Evolutionary conservation across 148 eudicot genomes (phyloP).

Genomic region (Linanthus parryae): DNA sequence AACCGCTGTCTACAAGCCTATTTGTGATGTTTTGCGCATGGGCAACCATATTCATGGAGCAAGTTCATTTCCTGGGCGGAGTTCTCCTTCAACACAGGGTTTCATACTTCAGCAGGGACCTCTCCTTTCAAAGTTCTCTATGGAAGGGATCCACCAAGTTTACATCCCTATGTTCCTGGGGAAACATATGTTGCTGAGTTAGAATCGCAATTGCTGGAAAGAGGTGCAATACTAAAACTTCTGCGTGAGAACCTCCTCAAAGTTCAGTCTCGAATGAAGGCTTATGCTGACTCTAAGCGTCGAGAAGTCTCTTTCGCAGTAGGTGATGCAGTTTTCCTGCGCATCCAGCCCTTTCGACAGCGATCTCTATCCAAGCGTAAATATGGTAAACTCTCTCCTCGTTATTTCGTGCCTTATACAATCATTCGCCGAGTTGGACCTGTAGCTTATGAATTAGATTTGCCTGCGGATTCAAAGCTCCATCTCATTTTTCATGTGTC

Average conservation of each 20-base stretch:
- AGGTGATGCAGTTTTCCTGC: background rate
- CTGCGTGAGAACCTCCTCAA: background rate
- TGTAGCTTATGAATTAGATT: background rate
- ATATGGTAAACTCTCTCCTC: background rate
- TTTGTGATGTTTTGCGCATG: background rate
- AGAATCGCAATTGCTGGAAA: background rate
- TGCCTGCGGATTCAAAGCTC: background rate
- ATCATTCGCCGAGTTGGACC: background rate
- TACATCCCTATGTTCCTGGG: background rate
- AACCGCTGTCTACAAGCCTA: background rate
- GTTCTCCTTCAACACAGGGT: background rate
- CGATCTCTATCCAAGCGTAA: background rate
- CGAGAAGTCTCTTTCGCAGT: background rate
- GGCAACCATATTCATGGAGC: background rate
- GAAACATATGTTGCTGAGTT: background rate
- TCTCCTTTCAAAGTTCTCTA: background rate
- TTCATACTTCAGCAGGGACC: background rate
- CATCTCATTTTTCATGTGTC: constrained; percentile 5
- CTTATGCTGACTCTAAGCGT: background rate
- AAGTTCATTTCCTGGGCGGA: background rate
- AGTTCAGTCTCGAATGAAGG: background rate
- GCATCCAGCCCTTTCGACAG: background rate
- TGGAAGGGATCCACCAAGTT: background rate
- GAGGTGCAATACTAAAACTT: background rate
- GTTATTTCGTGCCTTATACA: background rate